These are phyloP conservation scores for Evernia prunastri DNA, from an alignment of 495 filamentous ascomycete species.

Conservation along the genomic window DNA sequence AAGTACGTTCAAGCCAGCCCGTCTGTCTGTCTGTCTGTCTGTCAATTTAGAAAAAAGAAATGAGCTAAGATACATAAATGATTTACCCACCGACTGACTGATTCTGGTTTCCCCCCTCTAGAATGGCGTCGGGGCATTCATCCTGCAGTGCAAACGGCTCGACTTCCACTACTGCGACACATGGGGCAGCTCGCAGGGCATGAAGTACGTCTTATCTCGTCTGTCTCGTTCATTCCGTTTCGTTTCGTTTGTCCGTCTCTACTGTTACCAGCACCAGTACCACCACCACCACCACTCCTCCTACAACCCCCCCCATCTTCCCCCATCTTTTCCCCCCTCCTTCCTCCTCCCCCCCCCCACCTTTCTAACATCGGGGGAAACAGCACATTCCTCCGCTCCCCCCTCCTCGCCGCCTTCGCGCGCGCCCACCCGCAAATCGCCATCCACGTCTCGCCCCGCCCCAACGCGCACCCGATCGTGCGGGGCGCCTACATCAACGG, in stretches of 20 bases:
- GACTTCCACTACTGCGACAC: conserved; percentile 96
- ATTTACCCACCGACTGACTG: too few relatives aligned
- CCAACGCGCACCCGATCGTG: conserved; percentile 78
- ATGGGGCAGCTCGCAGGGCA: conserved; percentile 83
- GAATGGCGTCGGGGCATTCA: conserved; percentile 96
- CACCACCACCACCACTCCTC: too few relatives aligned
- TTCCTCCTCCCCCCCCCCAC: neutral
- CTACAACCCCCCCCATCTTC: neutral
- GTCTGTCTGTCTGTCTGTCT: too few relatives aligned
- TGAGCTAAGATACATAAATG: too few relatives aligned
- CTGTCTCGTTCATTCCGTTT: too few relatives aligned
- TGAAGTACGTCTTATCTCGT: conserved; percentile 63
- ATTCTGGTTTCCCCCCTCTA: conserved; percentile 34
- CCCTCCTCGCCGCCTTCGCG: conserved; percentile 69
- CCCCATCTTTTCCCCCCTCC: neutral
- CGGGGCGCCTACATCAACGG: conserved; percentile 88
- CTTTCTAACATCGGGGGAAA: too few relatives aligned
- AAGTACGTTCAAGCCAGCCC: conserved; percentile 50
- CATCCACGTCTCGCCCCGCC: conserved; percentile 82
- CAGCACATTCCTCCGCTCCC: conserved; percentile 69
- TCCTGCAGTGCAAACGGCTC: conserved; percentile 91
- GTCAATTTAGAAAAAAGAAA: too few relatives aligned
- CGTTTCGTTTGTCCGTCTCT: too few relatives aligned
- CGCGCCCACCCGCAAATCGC: conserved; percentile 79
- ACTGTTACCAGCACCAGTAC: too few relatives aligned